A percentile compares a stretch with the other conserved stretches of the same genome.
These are phyloP conservation scores for Stevia rebaudiana DNA, from an alignment of 140 eudicot genomes.

Conservation along the genomic window DNA sequence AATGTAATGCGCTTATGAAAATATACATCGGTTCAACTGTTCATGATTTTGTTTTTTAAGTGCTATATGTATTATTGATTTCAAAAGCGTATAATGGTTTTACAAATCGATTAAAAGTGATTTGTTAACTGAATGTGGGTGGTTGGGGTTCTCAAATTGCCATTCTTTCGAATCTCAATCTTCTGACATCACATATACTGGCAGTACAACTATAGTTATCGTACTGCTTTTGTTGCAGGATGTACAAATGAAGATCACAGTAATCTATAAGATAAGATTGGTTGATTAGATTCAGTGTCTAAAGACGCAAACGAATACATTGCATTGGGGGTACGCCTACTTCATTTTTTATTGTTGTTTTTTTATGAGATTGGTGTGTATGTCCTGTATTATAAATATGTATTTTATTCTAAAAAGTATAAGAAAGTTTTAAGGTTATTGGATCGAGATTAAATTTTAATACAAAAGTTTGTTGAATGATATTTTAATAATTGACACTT, in stretches of 20 bases:
- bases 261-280: constrained; percentile 19
- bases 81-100: too few relatives aligned
- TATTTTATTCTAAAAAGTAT: too few relatives aligned
- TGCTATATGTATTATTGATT: too few relatives aligned
- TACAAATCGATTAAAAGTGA: not conserved
- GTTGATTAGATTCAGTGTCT: constrained; percentile 19
- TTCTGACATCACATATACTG: constrained; percentile 17
- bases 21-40: too few relatives aligned
- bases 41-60: too few relatives aligned
- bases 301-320: constrained; percentile 11
- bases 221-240: constrained; percentile 1
- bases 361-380: too few relatives aligned
- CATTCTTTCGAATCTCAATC: constrained; percentile 21
- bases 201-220: constrained; percentile 16
- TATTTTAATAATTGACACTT: too few relatives aligned
- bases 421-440: too few relatives aligned
- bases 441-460: too few relatives aligned
- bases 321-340: not conserved
- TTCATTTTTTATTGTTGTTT: not conserved
- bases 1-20: too few relatives aligned
- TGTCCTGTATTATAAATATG: too few relatives aligned
- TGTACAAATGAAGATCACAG: constrained; percentile 5
- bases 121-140: constrained; percentile 7
- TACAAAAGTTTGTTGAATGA: too few relatives aligned
- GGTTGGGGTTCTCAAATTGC: constrained; percentile 32